These are phyloP conservation scores for Volvox reticuliferus DNA, from an alignment of 139 green algal species.

Conservation along the genomic window DNA sequence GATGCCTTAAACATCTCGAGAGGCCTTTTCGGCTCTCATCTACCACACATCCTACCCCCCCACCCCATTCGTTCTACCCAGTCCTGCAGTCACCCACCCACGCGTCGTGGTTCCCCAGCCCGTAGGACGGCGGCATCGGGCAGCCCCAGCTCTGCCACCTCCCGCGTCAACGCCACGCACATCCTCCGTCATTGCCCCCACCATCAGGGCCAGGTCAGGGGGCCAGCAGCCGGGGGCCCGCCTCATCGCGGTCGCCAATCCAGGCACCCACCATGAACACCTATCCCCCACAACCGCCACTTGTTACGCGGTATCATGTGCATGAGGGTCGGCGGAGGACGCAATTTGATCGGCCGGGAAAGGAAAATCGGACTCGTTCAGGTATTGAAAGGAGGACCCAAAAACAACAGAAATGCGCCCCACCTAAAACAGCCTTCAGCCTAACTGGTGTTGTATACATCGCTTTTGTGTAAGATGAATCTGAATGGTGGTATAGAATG, in stretches of 20 bases:
- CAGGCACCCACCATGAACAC: slow-evolving; percentile 79
- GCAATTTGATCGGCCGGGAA: background rate
- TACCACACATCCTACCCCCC: too few relatives aligned
- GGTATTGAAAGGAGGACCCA: background rate
- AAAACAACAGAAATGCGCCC: background rate
- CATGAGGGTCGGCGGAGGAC: background rate
- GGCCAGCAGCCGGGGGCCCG: slow-evolving; percentile 61
- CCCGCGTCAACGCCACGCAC: slow-evolving; percentile 62
- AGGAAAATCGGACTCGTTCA: background rate
- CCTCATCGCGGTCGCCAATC: slow-evolving; percentile 49
- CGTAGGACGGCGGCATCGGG: slow-evolving; percentile 69
- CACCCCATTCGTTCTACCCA: background rate
- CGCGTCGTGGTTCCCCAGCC: slow-evolving; percentile 81
- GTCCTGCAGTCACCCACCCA: slow-evolving; percentile 51
- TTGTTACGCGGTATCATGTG: background rate
- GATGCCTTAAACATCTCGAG: too few relatives aligned
- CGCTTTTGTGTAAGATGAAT: too few relatives aligned
- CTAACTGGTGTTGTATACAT: too few relatives aligned
- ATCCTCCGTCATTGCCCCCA: slow-evolving; percentile 83
- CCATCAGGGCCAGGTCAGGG: slow-evolving; percentile 72
- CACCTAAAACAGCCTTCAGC: background rate
- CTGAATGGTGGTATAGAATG: background rate
- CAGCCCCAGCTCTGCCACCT: slow-evolving; percentile 53
- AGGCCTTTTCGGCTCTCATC: too few relatives aligned
- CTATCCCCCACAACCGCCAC: slow-evolving; percentile 70